Base-by-base conservation (phyloP, 768 basidiomycete species). In the Daedaleopsis nitida region DNA sequence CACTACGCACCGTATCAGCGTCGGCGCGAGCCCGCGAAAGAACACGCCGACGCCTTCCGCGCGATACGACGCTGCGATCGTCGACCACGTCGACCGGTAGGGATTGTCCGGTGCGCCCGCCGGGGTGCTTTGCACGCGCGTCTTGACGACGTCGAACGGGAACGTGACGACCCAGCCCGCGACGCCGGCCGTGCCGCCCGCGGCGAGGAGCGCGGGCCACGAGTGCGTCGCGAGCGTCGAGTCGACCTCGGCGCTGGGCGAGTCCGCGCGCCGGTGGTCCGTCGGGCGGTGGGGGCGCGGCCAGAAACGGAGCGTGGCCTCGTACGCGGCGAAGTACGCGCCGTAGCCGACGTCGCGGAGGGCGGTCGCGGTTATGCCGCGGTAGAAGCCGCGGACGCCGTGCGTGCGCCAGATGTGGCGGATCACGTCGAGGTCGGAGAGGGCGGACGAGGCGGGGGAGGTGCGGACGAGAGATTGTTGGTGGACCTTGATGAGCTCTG, bases 101-200 rank as follows among this genome's bases (percentile, higher is more conserved):
- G 85, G 88, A 61, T 87, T 81, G 27, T 56, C 62, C 4, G 63
- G 39, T 32, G 32, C 43, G 10, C 49, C 48, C 12, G 49, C 56
- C 1, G 70, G 17, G 57, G 24, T 71, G 52, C 84, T 84, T 72
- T 97, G 94, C 66, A 95, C 84, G 6, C 94, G 85, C 14, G 95
- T 96, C 76, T 97, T 96, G 62, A 96, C 81, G 3, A 94, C 89
- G 69, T 97, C 94, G 57, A 94, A 78, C 2, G 93, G 92, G 72
- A 96, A 97, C 1, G 94, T 96, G 2, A 77, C 79, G 0, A 86
- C 39, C 93, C 93, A 96, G 10, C 91, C 90, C 10, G 81, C 81
- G 17, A 91, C 74, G 5, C 92, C 93, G 0, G 93, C 93, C 0
- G 88, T 69, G 1, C 85, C 93, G 21, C 92, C 92, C 4, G 92